These are phyloP conservation scores for Aspergillus niger DNA, from an alignment of 2,329 filamentous ascomycete species.

Conservation along the genomic window DNA sequence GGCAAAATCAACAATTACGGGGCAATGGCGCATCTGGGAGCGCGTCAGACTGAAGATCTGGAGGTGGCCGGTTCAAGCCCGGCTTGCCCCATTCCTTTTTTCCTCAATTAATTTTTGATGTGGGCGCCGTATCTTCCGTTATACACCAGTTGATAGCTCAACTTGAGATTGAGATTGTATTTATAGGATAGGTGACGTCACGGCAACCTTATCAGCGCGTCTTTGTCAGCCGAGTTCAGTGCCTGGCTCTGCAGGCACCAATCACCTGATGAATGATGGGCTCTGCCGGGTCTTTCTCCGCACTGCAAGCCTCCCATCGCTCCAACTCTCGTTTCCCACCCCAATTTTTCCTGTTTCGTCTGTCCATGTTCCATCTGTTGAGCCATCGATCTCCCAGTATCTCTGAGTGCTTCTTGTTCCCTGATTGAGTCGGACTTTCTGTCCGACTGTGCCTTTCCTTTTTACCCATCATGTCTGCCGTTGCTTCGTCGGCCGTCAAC, in stretches of 20 bases:
- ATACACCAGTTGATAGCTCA: background rate
- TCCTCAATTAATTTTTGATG: background rate
- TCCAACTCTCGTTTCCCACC: slow-evolving; percentile 16
- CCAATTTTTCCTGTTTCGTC: background rate
- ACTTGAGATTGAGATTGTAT: background rate
- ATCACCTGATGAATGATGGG: slow-evolving; percentile 20
- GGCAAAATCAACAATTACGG: background rate
- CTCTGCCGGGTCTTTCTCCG: slow-evolving; percentile 21
- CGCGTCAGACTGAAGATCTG: background rate
- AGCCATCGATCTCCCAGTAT: background rate
- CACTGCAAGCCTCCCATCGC: slow-evolving; percentile 14
- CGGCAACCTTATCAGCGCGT: background rate
- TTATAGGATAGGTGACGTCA: slow-evolving; percentile 16
- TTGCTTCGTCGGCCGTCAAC: slow-evolving; percentile 29
- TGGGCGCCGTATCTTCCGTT: background rate
- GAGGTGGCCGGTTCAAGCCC: background rate
- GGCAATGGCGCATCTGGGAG: background rate
- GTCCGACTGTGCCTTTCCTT: background rate
- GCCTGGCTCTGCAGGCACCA: slow-evolving; percentile 16
- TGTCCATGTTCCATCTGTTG: slow-evolving; percentile 14
- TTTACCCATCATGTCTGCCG: slow-evolving; percentile 22
- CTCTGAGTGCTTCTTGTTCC: slow-evolving; percentile 3
- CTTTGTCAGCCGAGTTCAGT: slow-evolving; percentile 12
- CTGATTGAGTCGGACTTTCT: slow-evolving; percentile 11
- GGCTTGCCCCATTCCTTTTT: background rate